Conservation (phyloP, 176 grass and related monocot species). For the Typha latifolia region DNA sequence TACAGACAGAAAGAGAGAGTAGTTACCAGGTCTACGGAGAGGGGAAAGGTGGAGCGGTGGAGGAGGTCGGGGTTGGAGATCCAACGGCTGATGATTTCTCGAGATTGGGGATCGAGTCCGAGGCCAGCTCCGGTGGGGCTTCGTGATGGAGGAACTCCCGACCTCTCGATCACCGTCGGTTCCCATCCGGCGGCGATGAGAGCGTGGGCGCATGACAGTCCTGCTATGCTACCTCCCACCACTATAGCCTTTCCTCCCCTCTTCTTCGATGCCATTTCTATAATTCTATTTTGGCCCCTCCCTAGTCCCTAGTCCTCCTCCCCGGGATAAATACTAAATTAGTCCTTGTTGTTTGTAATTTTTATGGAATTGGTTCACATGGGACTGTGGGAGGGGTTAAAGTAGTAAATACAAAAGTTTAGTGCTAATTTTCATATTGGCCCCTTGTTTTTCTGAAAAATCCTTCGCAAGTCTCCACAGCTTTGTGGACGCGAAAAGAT, state of each 20-base stretch:
- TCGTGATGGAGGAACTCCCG: conserved; percentile 31
- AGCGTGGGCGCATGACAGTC: conserved; percentile 71
- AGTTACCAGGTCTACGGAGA: conserved; percentile 62
- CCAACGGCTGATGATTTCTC: conserved; percentile 53
- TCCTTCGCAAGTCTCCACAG: too few species aligned
- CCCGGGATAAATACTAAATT: neutral
- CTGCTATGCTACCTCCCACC: conserved; percentile 74
- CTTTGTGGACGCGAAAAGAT: too few species aligned
- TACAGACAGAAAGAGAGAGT: neutral
- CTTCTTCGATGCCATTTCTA: conserved; percentile 2
- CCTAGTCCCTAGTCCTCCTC: too few species aligned
- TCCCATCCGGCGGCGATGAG: conserved; percentile 48
- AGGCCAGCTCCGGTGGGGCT: conserved; percentile 61
- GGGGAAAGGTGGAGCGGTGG: conserved; percentile 27
- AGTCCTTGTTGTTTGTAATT: conserved; percentile 1
- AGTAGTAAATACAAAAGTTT: too few species aligned
- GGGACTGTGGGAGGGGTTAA: too few species aligned
- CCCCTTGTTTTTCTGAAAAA: too few species aligned
- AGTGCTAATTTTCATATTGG: too few species aligned
- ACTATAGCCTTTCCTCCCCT: conserved; percentile 28
- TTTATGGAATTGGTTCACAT: too few species aligned
- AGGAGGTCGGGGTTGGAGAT: conserved; percentile 27
- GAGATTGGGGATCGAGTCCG: conserved; percentile 60
- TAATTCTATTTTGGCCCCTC: neutral
- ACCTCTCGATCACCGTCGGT: conserved; percentile 62